These are phyloP conservation scores for Colletotrichum truncatum DNA, from an alignment of 2,329 filamentous ascomycete genomes.

Conservation along the genomic window DNA sequence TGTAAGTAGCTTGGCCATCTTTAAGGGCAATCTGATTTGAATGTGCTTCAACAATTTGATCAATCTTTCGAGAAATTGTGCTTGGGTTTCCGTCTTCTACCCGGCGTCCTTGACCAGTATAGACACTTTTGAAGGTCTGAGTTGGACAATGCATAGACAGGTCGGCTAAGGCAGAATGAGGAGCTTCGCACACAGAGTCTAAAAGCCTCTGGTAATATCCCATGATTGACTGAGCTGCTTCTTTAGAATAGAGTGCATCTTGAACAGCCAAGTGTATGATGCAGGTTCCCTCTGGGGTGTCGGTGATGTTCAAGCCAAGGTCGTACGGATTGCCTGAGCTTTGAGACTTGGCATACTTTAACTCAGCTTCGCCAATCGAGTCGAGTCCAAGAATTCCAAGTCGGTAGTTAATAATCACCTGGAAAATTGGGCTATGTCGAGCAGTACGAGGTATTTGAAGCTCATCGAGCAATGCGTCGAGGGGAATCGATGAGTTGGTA, in stretches of 20 bases:
- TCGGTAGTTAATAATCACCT: constrained; percentile 48
- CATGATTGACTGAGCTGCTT: background rate
- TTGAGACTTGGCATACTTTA: background rate
- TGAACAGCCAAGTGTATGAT: background rate
- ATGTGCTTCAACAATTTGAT: background rate
- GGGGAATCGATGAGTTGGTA: constrained; percentile 53
- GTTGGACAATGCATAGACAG: background rate
- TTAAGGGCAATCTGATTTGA: background rate
- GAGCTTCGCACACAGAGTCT: background rate
- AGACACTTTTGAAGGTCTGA: background rate
- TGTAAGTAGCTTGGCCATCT: background rate
- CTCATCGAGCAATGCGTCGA: constrained; percentile 56
- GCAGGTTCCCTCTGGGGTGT: background rate
- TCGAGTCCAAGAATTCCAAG: constrained; percentile 29
- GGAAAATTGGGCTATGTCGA: constrained; percentile 56
- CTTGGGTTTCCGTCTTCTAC: background rate
- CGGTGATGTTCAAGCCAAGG: constrained; percentile 3
- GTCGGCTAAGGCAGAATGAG: background rate
- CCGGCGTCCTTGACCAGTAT: background rate
- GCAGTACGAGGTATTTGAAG: constrained; percentile 50
- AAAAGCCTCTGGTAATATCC: background rate
- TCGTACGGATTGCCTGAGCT: constrained; percentile 10
- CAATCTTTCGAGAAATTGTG: background rate
- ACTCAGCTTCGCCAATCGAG: background rate
- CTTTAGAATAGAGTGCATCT: background rate